A percentile compares a stretch with the other conserved stretches of the same genome.
These are phyloP conservation scores for Paracoccidioides lutzii DNA, from an alignment of 2,329 filamentous ascomycete species.

Conservation along the genomic window DNA sequence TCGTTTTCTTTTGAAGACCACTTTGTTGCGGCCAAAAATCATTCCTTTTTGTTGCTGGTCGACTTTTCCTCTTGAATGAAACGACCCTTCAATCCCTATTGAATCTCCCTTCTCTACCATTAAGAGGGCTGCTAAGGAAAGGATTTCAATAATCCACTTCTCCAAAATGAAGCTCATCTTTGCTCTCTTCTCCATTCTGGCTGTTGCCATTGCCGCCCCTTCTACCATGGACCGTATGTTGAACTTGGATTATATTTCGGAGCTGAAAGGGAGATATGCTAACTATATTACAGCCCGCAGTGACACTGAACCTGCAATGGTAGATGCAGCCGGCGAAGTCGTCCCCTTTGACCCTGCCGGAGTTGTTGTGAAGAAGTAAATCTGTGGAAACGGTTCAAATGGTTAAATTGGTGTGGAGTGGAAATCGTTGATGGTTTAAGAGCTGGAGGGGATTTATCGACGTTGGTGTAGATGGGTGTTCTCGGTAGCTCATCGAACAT, in stretches of 20 bases:
- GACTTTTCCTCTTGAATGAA: slow-evolving; percentile 3
- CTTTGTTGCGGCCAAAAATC: background rate
- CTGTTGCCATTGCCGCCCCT: slow-evolving; percentile 9
- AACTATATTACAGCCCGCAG: slow-evolving; percentile 3
- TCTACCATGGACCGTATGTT: slow-evolving; percentile 9
- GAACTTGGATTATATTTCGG: background rate
- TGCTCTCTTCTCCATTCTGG: slow-evolving; percentile 8
- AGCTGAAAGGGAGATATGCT: background rate
- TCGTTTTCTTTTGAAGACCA: background rate
- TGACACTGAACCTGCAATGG: slow-evolving; percentile 11
- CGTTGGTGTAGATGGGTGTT: background rate
- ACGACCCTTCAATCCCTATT: background rate
- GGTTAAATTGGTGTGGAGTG: background rate
- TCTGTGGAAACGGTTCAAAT: background rate
- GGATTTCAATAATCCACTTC: background rate
- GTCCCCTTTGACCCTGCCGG: slow-evolving; percentile 10
- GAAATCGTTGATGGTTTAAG: background rate
- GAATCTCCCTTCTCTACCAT: background rate
- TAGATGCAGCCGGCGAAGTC: slow-evolving; percentile 6
- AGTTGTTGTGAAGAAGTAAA: slow-evolving; percentile 6
- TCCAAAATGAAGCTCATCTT: slow-evolving; percentile 10
- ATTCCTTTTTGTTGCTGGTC: slow-evolving; percentile 7
- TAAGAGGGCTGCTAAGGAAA: background rate
- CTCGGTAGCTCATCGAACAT: background rate
- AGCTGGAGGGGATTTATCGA: background rate